Conservation (phyloP, 495 filamentous ascomycete genomes). For the Lindgomyces ingoldianus region DNA sequence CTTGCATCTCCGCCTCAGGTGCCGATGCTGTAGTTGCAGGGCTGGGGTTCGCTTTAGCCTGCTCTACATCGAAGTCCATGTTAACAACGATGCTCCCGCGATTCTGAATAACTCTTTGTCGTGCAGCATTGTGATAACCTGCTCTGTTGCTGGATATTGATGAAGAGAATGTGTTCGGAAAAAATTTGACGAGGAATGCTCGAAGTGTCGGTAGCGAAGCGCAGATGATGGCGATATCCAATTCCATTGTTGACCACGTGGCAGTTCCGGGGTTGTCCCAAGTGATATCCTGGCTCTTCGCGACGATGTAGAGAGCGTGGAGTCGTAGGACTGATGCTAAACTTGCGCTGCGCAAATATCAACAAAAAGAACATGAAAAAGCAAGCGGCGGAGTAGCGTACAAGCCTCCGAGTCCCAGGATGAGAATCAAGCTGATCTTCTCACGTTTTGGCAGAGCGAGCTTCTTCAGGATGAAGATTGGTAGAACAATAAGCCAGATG, state of each 20-base stretch:
- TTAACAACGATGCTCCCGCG: too few relatives aligned
- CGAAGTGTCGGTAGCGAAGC: conserved; percentile 30
- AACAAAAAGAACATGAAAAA: background rate
- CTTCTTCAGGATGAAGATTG: conserved; percentile 17
- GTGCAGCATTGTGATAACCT: background rate
- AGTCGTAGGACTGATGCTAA: conserved; percentile 26
- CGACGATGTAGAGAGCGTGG: conserved; percentile 22
- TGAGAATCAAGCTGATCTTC: conserved; percentile 22
- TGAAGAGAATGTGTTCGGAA: conserved; percentile 7
- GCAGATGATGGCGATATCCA: conserved; percentile 32
- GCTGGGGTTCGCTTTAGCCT: too few relatives aligned
- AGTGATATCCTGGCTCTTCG: conserved; percentile 21
- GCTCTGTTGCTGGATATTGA: background rate
- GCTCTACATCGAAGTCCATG: too few relatives aligned
- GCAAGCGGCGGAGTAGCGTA: background rate
- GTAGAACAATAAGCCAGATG: conserved; percentile 21
- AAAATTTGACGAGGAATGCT: conserved; percentile 15
- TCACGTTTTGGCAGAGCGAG: conserved; percentile 8
- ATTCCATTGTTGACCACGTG: conserved; percentile 26
- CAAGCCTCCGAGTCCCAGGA: conserved; percentile 30
- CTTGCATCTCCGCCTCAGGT: too few relatives aligned
- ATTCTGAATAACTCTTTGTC: background rate
- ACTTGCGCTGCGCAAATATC: conserved; percentile 10
- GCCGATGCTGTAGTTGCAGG: too few relatives aligned
- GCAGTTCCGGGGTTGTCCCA: conserved; percentile 30